phyloP scores from a whole-genome alignment of 108 stramenopile genomes.

The Fistulifera solaris region DNA sequence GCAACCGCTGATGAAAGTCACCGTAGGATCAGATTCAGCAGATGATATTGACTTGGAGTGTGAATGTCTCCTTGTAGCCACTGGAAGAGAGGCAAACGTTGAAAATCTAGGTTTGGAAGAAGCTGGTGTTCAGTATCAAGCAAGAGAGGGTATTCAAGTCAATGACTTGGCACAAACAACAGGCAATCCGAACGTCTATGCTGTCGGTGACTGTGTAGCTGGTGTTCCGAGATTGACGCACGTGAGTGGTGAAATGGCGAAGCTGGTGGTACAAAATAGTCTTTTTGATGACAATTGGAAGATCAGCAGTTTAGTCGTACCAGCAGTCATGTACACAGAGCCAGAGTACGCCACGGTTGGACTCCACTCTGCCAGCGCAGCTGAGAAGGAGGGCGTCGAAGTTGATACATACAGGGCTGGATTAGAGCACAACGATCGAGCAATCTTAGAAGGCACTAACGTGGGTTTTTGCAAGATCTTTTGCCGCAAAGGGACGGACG shows the following conservation, averaged over 20 bases:
- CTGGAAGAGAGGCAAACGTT: conserved; percentile 87
- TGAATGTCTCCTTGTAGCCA: conserved; percentile 82
- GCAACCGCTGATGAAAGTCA: conserved; percentile 61
- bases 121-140: conserved; percentile 72
- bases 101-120: conserved; percentile 81
- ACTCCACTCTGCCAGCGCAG: conserved; percentile 42
- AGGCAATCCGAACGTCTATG: conserved; percentile 80
- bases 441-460: conserved; percentile 76
- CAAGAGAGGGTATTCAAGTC: conserved; percentile 67
- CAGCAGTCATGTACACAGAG: conserved; percentile 90
- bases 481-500: conserved; percentile 76
- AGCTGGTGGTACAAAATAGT: conserved; percentile 87
- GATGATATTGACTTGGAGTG: conserved; percentile 38
- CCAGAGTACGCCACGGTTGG: conserved; percentile 93
- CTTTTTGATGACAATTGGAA: conserved; percentile 82
- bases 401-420: conserved; percentile 69
- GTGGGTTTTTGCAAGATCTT: conserved; percentile 86
- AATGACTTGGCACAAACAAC: conserved; percentile 78
- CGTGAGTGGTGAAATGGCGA: conserved; percentile 89
- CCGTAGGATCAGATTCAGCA: conserved; percentile 17
- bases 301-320: conserved; percentile 78
- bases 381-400: conserved; percentile 39
- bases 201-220: conserved; percentile 89
- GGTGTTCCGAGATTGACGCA: conserved; percentile 82
- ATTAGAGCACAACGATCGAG: conserved; percentile 88